Base-by-base conservation (phyloP, 768 basidiomycete genomes). In the Psilocybe tampanensis region DNA sequence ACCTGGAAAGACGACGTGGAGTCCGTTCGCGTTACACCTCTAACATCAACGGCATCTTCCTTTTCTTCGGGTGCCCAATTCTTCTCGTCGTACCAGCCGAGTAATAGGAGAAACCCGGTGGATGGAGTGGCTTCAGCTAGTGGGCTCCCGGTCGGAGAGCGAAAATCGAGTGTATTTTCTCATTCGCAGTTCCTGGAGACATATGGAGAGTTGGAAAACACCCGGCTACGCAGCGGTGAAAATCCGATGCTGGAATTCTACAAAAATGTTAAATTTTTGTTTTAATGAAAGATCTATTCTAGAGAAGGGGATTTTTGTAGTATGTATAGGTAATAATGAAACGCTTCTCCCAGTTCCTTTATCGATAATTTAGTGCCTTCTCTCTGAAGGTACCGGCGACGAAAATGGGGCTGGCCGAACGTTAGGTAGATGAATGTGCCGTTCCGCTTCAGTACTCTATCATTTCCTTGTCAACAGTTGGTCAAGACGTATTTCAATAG, bases 231-330 rank as follows among this genome's bases (percentile, higher is more conserved):
- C 59, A 95, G 84, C 68, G 93, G 95, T 49, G 92, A 92, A 73
- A 95, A 95, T 69, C 92, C 95, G 7, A 79, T 97, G 80, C 66
- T 95, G 54, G 86, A 89, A 63, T 95, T 89, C 71, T 98, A 97
- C 71, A 84, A 89, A 72, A 97, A 97, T 74, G 95, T 95, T 59
- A 94, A 95, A 71, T 88, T 97, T 68, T 76, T 96, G 66, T 96
- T 96, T 64, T 96, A 66, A 73, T 33, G 45, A 11, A 21, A 47
- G 6, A 23, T 42, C 21, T 39, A 39, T 55, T 58, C 59, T 42
- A 47, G 23, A 19, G 52, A 48, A 26, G 39, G 59, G 41, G 64
- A 70, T 66, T 76, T 84, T 61, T 80, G 79, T 60, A 90, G 60
- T 61, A 86, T 81, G 67, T 93, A 92, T 60, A 93, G 72, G 66